phyloP scores from a whole-genome alignment of 176 grass and related monocot genomes.

The Oropetium thomaeum region DNA sequence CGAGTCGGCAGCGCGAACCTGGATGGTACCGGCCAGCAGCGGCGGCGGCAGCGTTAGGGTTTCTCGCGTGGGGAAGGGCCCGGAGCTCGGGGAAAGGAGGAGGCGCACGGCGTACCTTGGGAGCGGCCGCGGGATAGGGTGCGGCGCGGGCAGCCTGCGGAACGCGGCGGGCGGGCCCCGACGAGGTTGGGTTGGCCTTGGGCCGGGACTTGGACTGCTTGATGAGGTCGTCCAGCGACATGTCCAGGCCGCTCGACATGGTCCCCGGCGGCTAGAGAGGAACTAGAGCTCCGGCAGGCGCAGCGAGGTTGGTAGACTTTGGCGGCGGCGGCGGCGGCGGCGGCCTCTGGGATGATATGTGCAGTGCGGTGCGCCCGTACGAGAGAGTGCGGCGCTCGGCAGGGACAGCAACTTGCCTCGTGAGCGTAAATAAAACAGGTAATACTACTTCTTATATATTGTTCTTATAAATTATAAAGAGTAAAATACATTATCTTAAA shows the following conservation, averaged over 20 bases:
- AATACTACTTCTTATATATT: no score
- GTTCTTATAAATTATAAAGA: no score
- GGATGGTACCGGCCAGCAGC: not conserved
- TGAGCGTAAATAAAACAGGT: no score
- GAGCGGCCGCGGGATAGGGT: constrained; percentile 23
- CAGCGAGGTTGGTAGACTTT: not conserved
- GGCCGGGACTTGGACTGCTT: constrained; percentile 50
- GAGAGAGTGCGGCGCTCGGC: not conserved
- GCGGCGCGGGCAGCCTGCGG: constrained; percentile 23
- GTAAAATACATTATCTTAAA: no score
- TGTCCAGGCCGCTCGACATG: constrained; percentile 56
- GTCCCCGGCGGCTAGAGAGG: not conserved
- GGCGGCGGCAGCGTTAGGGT: constrained; percentile 38
- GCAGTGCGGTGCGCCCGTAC: not conserved
- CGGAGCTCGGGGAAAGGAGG: not conserved
- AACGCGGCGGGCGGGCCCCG: constrained; percentile 46
- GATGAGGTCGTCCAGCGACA: constrained; percentile 63
- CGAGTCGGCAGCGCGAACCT: constrained; percentile 20
- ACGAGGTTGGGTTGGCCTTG: constrained; percentile 24
- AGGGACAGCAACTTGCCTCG: no score
- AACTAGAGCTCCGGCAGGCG: not conserved
- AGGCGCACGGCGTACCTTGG: constrained; percentile 37
- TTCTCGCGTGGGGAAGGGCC: constrained; percentile 7
- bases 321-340: not conserved
- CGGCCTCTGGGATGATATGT: not conserved